A percentile compares a stretch with the other conserved stretches of the same genome.
phyloP scores from a whole-genome alignment of 2,329 filamentous ascomycete species.

The Pseudocercospora musae region DNA sequence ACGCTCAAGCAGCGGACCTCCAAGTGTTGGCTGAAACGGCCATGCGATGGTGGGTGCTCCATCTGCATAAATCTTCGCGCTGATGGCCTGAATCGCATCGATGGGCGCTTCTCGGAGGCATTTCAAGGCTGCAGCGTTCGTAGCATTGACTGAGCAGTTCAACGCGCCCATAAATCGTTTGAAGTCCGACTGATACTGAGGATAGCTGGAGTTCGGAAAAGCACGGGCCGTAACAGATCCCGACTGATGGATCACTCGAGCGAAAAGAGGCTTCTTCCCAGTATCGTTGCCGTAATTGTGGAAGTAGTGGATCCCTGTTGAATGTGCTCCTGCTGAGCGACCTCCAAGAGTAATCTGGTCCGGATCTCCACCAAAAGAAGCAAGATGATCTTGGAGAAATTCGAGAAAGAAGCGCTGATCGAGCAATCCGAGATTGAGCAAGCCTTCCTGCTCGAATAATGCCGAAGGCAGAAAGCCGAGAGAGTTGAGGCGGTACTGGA shows the following conservation, averaged over 20 bases:
- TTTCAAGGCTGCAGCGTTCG: slow-evolving; percentile 10
- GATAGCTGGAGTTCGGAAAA: slow-evolving; percentile 27
- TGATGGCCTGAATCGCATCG: slow-evolving; percentile 10
- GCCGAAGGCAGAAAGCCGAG: slow-evolving; percentile 63
- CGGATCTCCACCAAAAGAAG: slow-evolving; percentile 38
- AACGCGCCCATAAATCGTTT: slow-evolving; percentile 14
- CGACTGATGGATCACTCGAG: slow-evolving; percentile 46
- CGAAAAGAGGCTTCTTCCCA: slow-evolving; percentile 37
- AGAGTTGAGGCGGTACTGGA: slow-evolving; percentile 62
- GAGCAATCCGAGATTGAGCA: slow-evolving; percentile 44
- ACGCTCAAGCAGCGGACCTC: slow-evolving; percentile 4
- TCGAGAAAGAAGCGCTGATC: slow-evolving; percentile 42
- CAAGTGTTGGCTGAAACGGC: slow-evolving; percentile 17
- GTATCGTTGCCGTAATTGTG: slow-evolving; percentile 37
- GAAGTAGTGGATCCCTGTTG: slow-evolving; percentile 66
- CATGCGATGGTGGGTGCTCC: slow-evolving; percentile 7
- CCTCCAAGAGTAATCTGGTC: slow-evolving; percentile 25
- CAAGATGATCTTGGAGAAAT: slow-evolving; percentile 40
- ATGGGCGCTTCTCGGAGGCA: slow-evolving; percentile 14
- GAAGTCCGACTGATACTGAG: slow-evolving; percentile 16
- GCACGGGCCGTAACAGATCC: slow-evolving; percentile 47
- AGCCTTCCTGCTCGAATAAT: slow-evolving; percentile 50
- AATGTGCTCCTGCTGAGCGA: slow-evolving; percentile 60
- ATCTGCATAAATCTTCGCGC: slow-evolving; percentile 16
- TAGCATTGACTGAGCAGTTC: slow-evolving; percentile 9